phyloP scores from a whole-genome alignment of 2,329 filamentous ascomycete genomes.

The Stagonosporopsis tanaceti region DNA sequence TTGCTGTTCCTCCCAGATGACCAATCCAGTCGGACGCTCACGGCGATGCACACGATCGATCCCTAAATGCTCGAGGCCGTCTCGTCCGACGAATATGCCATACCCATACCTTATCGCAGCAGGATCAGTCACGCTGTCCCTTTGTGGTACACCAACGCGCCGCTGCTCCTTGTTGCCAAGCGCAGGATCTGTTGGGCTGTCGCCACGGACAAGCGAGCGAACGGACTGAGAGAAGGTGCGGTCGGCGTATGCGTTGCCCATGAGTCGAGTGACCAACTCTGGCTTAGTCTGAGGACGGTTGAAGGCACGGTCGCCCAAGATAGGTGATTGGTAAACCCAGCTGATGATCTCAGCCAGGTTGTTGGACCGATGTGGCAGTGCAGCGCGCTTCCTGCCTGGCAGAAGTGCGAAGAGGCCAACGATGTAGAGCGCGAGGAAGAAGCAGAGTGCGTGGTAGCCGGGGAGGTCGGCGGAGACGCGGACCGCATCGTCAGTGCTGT shows the following conservation, averaged over 20 bases:
- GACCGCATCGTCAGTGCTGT: conserved; percentile 44
- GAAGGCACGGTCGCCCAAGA: conserved; percentile 77
- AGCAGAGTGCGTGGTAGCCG: conserved; percentile 76
- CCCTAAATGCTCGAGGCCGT: conserved; percentile 67
- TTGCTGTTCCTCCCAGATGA: conserved; percentile 49
- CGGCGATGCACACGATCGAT: conserved; percentile 63
- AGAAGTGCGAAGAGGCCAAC: conserved; percentile 66
- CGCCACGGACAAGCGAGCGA: conserved; percentile 39
- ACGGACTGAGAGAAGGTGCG: conserved; percentile 39
- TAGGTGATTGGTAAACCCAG: conserved; percentile 76
- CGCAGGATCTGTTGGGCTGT: conserved; percentile 31
- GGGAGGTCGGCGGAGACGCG: conserved; percentile 74
- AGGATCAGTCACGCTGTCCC: conserved; percentile 43
- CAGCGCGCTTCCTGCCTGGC: conserved; percentile 66
- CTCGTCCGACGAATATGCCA: conserved; percentile 64
- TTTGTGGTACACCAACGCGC: conserved; percentile 18
- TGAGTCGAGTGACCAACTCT: conserved; percentile 74
- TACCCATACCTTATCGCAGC: conserved; percentile 61
- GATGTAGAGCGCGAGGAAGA: conserved; percentile 74
- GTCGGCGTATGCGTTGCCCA: conserved; percentile 62
- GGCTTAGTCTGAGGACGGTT: conserved; percentile 70
- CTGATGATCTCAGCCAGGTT: conserved; percentile 79
- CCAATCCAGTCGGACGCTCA: conserved; percentile 42
- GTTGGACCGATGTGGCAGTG: conserved; percentile 76
- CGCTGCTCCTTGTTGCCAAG: conserved; percentile 27